These are phyloP conservation scores for Tolypocladium ovalisporum DNA, from an alignment of 2,329 filamentous ascomycete species.

Conservation along the genomic window DNA sequence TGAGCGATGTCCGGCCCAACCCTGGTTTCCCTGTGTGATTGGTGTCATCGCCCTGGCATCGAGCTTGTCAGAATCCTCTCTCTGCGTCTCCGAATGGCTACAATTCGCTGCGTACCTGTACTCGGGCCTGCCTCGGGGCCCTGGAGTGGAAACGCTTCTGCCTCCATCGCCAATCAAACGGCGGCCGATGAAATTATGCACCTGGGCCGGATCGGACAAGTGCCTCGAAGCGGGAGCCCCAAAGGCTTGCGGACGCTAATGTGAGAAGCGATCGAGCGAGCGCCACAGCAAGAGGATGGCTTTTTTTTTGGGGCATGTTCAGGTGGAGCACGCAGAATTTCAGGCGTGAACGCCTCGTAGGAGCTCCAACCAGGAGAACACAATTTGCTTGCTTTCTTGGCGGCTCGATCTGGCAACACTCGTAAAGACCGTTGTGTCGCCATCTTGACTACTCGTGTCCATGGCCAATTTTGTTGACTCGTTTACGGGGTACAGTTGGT, in stretches of 20 bases:
- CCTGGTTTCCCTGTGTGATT: not conserved
- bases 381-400: not conserved
- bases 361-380: not conserved
- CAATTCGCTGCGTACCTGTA: not conserved
- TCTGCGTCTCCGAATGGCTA: not conserved
- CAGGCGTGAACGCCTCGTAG: not conserved
- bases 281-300: not conserved
- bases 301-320: not conserved
- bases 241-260: not conserved
- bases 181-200: not conserved
- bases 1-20: not conserved
- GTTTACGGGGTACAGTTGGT: too few relatives aligned
- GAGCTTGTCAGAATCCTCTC: not conserved
- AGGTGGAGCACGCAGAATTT: not conserved
- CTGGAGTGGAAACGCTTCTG: not conserved
- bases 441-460: not conserved
- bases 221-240: not conserved
- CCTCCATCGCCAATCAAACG: not conserved
- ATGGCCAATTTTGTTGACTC: not conserved
- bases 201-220: not conserved
- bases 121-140: not conserved
- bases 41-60: not conserved
- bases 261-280: not conserved
- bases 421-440: not conserved
- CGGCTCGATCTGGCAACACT: not conserved